Percentiles rank a stretch among this genome's conserved stretches.
These are phyloP conservation scores for Globisporangium parvum DNA, from an alignment of 352 stramenopile species.

Conservation along the genomic window DNA sequence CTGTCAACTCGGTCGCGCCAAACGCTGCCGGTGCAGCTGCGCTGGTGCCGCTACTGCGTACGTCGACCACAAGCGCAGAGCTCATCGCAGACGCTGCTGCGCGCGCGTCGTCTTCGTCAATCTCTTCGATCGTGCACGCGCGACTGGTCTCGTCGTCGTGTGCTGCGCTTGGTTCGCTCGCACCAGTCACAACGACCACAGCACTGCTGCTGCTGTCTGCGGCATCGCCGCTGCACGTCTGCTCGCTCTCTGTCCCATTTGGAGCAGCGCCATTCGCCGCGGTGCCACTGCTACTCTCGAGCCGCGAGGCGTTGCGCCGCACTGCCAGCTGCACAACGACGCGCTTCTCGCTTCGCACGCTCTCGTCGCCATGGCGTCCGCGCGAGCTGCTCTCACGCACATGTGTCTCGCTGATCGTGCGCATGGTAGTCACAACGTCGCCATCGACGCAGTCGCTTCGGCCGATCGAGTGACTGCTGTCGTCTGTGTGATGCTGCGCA, in stretches of 20 bases:
- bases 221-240: background rate
- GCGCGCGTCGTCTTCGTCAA: slow-evolving; percentile 7
- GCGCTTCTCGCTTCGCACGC: slow-evolving; percentile 6
- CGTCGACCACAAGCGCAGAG: background rate
- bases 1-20: slow-evolving; percentile 5
- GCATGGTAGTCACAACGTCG: slow-evolving; percentile 8
- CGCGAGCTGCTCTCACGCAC: slow-evolving; percentile 1
- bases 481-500: background rate
- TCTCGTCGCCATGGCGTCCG: background rate
- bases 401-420: slow-evolving; percentile 12
- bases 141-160: background rate
- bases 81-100: background rate
- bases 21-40: background rate
- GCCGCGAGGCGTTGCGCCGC: slow-evolving; percentile 1
- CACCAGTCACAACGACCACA: background rate
- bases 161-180: background rate
- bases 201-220: background rate
- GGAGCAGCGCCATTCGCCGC: too few relatives aligned
- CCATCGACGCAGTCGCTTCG: background rate
- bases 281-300: background rate
- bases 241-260: background rate
- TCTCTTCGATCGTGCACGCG: slow-evolving; percentile 10
- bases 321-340: slow-evolving; percentile 12
- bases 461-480: background rate
- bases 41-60: background rate